These are phyloP conservation scores for Cladophialophora exuberans DNA, from an alignment of 2,329 filamentous ascomycete species.

Conservation along the genomic window DNA sequence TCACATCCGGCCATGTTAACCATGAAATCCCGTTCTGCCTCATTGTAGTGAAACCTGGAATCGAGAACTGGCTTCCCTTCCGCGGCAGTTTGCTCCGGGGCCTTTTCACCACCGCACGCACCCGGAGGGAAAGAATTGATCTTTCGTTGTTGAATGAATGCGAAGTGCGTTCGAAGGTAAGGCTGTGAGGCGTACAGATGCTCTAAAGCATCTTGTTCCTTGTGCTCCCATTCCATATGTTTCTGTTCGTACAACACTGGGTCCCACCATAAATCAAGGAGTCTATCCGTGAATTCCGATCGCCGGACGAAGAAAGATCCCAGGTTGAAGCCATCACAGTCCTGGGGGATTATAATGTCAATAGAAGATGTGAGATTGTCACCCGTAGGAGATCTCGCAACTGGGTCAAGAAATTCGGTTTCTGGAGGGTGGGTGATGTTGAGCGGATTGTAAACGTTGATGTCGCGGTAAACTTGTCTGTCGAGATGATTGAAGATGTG, in stretches of 20 bases:
- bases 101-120: constrained; percentile 65
- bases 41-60: constrained; percentile 79
- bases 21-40: constrained; percentile 84
- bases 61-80: constrained; percentile 47
- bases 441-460: constrained; percentile 93
- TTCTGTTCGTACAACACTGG: constrained; percentile 96
- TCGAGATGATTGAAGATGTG: constrained; percentile 85
- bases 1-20: constrained; percentile 99
- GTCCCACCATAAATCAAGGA: constrained; percentile 98
- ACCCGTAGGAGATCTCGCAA: constrained; percentile 71
- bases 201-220: constrained; percentile 94
- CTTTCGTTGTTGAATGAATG: constrained; percentile 85
- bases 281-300: constrained; percentile 83
- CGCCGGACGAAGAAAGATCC: constrained; percentile 92
- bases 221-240: constrained; percentile 99
- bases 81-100: constrained; percentile 8
- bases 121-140: constrained; percentile 94
- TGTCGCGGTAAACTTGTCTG: constrained; percentile 83
- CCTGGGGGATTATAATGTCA: constrained; percentile 86
- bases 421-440: constrained; percentile 86
- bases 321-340: constrained; percentile 94
- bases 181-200: constrained; percentile 89
- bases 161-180: constrained; percentile 87
- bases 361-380: constrained; percentile 79
- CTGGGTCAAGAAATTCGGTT: constrained; percentile 73